These are phyloP conservation scores for Basipetospora chlamydospora DNA, from an alignment of 2,329 filamentous ascomycete genomes.

Conservation along the genomic window DNA sequence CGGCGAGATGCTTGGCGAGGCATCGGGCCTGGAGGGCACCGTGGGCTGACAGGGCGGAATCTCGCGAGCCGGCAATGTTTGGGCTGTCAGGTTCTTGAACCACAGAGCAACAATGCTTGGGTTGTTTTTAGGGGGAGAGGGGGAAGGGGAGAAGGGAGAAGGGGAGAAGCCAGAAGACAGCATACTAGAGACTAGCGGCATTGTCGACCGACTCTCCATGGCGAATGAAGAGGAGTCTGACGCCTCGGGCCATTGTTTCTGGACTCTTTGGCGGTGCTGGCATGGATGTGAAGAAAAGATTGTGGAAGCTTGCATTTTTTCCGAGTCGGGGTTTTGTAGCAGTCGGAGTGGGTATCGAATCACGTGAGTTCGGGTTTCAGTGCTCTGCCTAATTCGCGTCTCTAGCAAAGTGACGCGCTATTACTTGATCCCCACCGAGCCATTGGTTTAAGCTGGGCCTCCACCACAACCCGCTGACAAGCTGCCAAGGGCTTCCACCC, in stretches of 20 bases:
- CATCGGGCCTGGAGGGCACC: constrained; percentile 65
- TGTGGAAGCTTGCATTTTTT: too few species aligned
- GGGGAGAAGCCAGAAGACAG: background rate
- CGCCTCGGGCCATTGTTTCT: background rate
- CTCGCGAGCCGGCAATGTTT: constrained; percentile 56
- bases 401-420: too few species aligned
- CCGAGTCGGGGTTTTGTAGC: too few species aligned
- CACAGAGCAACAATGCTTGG: background rate
- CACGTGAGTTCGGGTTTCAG: constrained; percentile 6
- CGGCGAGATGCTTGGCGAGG: constrained; percentile 48
- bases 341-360: too few species aligned
- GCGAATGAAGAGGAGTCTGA: constrained; percentile 54
- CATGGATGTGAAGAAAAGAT: background rate
- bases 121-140: too few species aligned
- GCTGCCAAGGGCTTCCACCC: too few species aligned
- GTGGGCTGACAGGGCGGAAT: constrained; percentile 70
- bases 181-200: constrained; percentile 61
- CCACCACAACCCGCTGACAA: too few species aligned
- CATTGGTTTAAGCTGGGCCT: too few species aligned
- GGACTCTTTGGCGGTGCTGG: background rate
- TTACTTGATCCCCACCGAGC: too few species aligned
- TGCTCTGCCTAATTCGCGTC: background rate
- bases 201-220: constrained; percentile 90
- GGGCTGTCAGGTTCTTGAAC: too few species aligned
- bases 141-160: background rate